Evolutionary conservation across 2,329 filamentous ascomycete genomes (phyloP).

Genomic region (Cladophialophora carrionii): DNA sequence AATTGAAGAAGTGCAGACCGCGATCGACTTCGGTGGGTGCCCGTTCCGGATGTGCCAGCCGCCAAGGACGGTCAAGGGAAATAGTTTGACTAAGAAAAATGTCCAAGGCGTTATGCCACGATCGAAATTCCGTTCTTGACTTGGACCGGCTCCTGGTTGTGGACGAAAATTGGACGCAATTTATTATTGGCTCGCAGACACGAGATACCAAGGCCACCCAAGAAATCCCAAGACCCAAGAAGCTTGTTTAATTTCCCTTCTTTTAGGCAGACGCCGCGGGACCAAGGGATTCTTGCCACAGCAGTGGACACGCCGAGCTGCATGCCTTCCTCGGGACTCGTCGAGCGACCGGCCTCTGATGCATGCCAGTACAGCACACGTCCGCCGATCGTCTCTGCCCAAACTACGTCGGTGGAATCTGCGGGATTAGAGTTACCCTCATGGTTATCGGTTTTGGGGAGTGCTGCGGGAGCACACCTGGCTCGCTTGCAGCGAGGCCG

Average conservation of each 20-base stretch:
- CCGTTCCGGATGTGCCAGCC: not conserved
- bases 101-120: slow-evolving; percentile 10
- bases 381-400: not conserved
- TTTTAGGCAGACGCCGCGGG: slow-evolving; percentile 4
- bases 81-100: slow-evolving; percentile 14
- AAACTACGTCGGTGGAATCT: not conserved
- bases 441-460: slow-evolving; percentile 2
- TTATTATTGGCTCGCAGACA: slow-evolving; percentile 11
- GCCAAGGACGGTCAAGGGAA: slow-evolving; percentile 16
- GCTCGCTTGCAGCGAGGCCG: slow-evolving; percentile 6
- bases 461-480: not conserved
- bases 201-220: slow-evolving; percentile 18
- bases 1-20: not conserved
- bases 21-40: not conserved
- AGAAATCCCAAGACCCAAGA: slow-evolving; percentile 28
- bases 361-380: not conserved
- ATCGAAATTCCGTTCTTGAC: slow-evolving; percentile 4
- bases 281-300: not conserved
- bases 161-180: slow-evolving; percentile 13
- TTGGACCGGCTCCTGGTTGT: not conserved
- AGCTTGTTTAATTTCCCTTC: slow-evolving; percentile 8
- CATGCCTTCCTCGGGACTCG: not conserved
- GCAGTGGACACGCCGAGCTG: not conserved
- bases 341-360: not conserved
- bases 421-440: slow-evolving; percentile 3